These are phyloP conservation scores for Phytopythium mirpurense DNA, from an alignment of 352 stramenopile species.

Conservation along the genomic window DNA sequence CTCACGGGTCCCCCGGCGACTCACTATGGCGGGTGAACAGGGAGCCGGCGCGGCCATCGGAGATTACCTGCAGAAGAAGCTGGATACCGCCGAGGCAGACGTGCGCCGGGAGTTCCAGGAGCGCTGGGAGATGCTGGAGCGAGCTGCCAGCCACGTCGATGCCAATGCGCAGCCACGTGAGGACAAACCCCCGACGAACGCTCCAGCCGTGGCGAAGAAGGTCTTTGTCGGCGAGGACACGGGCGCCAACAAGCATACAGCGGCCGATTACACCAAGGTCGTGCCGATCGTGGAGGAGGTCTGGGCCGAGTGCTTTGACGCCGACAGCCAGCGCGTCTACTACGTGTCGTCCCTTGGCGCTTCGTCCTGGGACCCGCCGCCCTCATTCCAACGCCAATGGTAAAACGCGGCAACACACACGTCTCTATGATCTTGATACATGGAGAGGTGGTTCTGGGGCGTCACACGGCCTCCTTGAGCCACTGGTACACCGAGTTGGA, in stretches of 20 bases:
- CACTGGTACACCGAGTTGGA: constrained; percentile 56
- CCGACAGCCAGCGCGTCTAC: constrained; percentile 13
- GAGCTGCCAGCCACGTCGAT: constrained; percentile 8
- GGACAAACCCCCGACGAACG: background rate
- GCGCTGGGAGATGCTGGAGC: constrained; percentile 29
- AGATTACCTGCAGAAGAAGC: constrained; percentile 41
- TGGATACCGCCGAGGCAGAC: constrained; percentile 25
- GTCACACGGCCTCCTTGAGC: constrained; percentile 46
- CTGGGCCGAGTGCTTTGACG: constrained; percentile 28
- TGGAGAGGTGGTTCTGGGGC: background rate
- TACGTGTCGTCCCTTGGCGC: constrained; percentile 25
- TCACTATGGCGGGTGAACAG: constrained; percentile 3
- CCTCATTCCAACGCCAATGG: background rate
- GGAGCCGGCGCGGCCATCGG: constrained; percentile 13
- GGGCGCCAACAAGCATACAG: background rate
- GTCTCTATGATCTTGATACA: background rate
- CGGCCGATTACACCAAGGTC: constrained; percentile 12
- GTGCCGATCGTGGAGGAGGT: constrained; percentile 17
- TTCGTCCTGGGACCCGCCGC: constrained; percentile 21
- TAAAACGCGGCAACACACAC: background rate
- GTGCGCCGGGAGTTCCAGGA: constrained; percentile 27
- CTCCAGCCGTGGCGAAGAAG: constrained; percentile 2
- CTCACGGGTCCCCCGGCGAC: no score
- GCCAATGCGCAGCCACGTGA: constrained; percentile 4
- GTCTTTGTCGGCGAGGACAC: constrained; percentile 2